phyloP scores from a whole-genome alignment of 345 rosid genomes.

The Eutrema yunnanense region DNA sequence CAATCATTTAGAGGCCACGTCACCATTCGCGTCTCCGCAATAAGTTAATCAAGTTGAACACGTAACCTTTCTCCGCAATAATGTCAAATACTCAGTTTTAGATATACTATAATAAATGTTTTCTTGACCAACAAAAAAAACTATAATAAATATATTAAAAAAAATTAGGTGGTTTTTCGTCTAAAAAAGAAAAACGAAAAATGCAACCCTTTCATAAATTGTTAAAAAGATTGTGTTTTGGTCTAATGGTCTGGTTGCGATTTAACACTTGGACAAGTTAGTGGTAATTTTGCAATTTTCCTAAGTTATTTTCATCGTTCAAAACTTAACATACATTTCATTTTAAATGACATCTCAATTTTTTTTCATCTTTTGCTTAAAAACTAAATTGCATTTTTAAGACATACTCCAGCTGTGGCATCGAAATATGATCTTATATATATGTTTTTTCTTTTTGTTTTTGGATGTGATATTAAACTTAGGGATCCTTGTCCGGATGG shows the following conservation, averaged over 20 bases:
- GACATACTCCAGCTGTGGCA: neutral
- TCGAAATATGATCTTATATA: neutral
- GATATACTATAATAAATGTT: neutral
- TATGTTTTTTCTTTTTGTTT: neutral
- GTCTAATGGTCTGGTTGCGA: neutral
- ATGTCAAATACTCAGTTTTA: neutral
- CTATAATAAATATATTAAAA: no score
- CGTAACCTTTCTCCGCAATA: neutral
- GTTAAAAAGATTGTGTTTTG: neutral
- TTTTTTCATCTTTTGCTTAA: neutral
- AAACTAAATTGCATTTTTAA: neutral
- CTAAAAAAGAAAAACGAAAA: neutral
- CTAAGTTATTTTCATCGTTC: no score
- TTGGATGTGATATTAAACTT: neutral
- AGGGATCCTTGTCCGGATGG: neutral
- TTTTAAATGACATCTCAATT: neutral
- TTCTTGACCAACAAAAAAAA: no score
- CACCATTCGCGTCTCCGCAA: neutral
- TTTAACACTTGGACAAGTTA: neutral
- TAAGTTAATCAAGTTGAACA: neutral
- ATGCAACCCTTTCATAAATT: neutral
- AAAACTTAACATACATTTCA: no score
- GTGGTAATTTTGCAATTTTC: neutral
- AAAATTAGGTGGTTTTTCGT: no score
- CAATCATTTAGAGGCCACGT: conserved; percentile 10